These are phyloP conservation scores for Cotoneaster glaucophyllus DNA, from an alignment of 306 rosid species.

Conservation along the genomic window DNA sequence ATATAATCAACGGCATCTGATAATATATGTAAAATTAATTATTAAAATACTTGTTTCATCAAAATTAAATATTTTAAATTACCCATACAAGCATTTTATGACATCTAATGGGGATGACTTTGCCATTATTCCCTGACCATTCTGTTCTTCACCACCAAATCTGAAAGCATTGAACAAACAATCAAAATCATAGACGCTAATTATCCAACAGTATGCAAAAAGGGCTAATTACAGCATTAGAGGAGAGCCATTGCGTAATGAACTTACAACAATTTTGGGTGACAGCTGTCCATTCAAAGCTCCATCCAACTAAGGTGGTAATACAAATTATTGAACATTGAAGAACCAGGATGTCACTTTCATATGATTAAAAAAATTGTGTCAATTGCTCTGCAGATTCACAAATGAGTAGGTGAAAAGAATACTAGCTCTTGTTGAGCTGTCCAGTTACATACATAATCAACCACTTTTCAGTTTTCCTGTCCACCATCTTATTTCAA, in stretches of 20 bases:
- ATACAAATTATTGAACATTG: conserved; percentile 18
- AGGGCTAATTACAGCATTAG: neutral
- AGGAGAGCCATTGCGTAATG: conserved; percentile 2
- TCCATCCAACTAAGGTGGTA: conserved; percentile 23
- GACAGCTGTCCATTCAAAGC: conserved; percentile 13
- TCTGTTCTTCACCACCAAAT: conserved; percentile 16
- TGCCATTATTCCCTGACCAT: neutral
- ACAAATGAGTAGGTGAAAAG: conserved; percentile 18
- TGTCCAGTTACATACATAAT: conserved; percentile 17
- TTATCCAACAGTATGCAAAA: neutral
- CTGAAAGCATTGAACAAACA: conserved; percentile 19
- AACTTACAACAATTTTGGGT: conserved; percentile 22
- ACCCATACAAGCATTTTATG: neutral
- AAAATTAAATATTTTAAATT: neutral
- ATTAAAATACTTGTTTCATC: neutral
- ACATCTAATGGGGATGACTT: neutral
- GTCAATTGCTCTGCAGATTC: conserved; percentile 15
- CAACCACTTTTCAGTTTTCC: conserved; percentile 6
- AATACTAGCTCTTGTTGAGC: conserved; percentile 31
- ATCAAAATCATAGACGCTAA: conserved; percentile 8
- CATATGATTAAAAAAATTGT: conserved; percentile 12
- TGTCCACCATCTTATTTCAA: conserved; percentile 21
- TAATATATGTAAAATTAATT: neutral
- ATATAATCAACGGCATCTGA: neutral
- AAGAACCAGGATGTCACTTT: conserved; percentile 1